Conservation (phyloP, 257 asterid genomes). For the Solanum pinnatisectum region DNA sequence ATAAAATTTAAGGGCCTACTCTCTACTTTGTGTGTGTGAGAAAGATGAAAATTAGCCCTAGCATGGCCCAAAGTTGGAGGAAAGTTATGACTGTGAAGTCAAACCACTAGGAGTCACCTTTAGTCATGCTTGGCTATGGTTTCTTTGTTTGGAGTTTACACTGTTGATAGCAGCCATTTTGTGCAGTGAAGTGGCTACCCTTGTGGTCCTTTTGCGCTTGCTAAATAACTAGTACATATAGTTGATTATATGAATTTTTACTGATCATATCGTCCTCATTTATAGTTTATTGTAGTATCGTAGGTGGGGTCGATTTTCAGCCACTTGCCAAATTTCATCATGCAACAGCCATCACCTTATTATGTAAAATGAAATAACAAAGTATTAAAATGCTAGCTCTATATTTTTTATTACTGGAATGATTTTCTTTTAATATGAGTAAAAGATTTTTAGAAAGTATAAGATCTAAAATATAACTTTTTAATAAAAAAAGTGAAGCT, state of each 20-base stretch:
- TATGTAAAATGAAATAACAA: background rate
- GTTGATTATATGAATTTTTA: background rate
- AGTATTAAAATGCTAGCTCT: background rate
- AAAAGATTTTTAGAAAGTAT: background rate
- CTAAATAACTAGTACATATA: background rate
- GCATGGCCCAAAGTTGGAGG: background rate
- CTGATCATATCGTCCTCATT: background rate
- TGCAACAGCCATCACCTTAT: background rate
- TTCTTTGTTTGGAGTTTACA: background rate
- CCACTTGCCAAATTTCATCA: background rate
- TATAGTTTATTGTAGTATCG: background rate
- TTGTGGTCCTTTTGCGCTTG: background rate
- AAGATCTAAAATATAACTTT: background rate
- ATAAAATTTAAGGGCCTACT: background rate
- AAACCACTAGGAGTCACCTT: background rate
- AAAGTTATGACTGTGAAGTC: constrained; percentile 5
- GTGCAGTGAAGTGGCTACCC: background rate
- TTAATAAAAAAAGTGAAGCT: background rate
- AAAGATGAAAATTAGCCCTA: background rate
- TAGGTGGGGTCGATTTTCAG: background rate
- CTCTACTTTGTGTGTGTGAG: background rate
- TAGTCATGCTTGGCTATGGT: background rate
- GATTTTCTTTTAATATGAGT: background rate
- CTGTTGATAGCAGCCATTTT: background rate
- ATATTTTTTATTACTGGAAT: background rate